Percentiles rank a stretch among this genome's conserved stretches.
Conservation (phyloP, 2,329 filamentous ascomycete genomes). For the Xylaria polymorpha region DNA sequence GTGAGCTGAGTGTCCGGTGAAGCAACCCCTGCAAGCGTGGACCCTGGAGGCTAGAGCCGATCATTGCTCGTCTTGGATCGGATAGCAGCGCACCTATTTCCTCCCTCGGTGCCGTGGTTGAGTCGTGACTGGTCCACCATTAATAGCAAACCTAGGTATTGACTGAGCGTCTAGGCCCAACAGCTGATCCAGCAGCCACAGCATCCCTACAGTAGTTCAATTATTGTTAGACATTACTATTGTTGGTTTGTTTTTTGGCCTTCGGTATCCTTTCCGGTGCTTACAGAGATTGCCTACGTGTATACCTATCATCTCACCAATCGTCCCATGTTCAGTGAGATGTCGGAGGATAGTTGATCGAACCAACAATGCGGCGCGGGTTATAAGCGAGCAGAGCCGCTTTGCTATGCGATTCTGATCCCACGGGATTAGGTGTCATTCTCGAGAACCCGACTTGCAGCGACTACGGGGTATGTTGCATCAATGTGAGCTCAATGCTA, state of each 20-base stretch:
- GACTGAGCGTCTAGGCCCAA: background rate
- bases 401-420: background rate
- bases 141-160: background rate
- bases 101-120: background rate
- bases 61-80: constrained; percentile 1
- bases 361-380: constrained; percentile 1
- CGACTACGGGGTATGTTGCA: constrained; percentile 24
- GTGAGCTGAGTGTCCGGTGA: constrained; percentile 24
- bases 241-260: background rate
- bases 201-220: background rate
- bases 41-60: constrained; percentile 13
- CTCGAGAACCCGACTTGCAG: background rate
- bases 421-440: constrained; percentile 11
- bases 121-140: background rate
- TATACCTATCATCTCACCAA: background rate
- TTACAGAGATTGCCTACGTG: background rate
- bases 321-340: constrained; percentile 4
- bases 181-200: background rate
- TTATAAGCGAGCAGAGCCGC: constrained; percentile 3
- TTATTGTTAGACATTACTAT: background rate
- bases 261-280: constrained; percentile 8
- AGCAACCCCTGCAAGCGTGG: constrained; percentile 19
- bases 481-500: constrained; percentile 21
- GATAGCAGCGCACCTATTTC: background rate
- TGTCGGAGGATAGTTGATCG: background rate